A percentile compares a stretch with the other conserved stretches of the same genome.
phyloP scores from a whole-genome alignment of 371 early-diverging fungal genomes.

The Lichtheimia hyalospora region DNA sequence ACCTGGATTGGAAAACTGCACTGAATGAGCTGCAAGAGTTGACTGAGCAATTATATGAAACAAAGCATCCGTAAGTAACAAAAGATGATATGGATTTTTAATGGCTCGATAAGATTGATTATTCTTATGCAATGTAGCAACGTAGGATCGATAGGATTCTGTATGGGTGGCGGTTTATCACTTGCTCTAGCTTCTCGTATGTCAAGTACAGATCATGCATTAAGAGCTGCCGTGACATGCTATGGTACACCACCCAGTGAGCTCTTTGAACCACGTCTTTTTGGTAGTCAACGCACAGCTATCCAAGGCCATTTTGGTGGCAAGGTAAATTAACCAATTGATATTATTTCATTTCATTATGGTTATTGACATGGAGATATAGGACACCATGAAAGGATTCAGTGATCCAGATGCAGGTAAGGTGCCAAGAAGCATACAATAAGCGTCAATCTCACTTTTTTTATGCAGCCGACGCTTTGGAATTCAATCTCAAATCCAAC shows the following conservation, averaged over 20 bases:
- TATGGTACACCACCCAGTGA: constrained; percentile 52
- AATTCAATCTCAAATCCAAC: constrained; percentile 18
- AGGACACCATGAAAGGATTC: constrained; percentile 45
- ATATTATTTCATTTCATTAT: neutral
- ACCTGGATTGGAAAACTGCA: constrained; percentile 51
- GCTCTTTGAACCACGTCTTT: constrained; percentile 37
- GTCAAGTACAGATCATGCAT: constrained; percentile 23
- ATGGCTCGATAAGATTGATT: too few relatives aligned
- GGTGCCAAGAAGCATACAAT: neutral
- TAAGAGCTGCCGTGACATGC: constrained; percentile 46
- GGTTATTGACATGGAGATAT: neutral
- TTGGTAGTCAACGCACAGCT: constrained; percentile 39
- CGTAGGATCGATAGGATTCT: constrained; percentile 50
- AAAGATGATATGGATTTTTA: neutral
- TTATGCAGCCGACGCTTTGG: constrained; percentile 25
- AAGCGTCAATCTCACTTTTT: neutral
- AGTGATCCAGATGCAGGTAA: constrained; percentile 42
- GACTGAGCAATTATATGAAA: constrained; percentile 23
- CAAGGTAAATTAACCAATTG: constrained; percentile 24
- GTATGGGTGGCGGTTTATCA: constrained; percentile 58
- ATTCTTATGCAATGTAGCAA: constrained; percentile 16
- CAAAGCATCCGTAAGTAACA: constrained; percentile 26
- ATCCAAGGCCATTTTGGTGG: constrained; percentile 57
- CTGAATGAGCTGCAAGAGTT: constrained; percentile 38
- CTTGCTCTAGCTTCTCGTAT: constrained; percentile 46